Evolutionary conservation across 179 eudicot genomes (phyloP).

Genomic region (Sideroxylon spinosum): DNA sequence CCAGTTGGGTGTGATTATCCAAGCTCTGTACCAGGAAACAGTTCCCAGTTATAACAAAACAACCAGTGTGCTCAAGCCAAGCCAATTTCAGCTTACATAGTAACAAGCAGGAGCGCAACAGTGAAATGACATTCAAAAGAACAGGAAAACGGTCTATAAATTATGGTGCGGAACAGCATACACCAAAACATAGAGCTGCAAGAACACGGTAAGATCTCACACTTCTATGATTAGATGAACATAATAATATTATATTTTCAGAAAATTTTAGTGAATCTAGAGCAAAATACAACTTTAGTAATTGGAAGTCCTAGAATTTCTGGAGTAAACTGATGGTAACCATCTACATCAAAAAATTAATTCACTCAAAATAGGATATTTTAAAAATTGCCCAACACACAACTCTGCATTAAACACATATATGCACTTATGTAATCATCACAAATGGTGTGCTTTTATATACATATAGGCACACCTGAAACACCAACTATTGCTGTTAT

Average conservation of each 20-base stretch:
- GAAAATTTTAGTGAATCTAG: no score
- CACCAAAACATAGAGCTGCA: not conserved
- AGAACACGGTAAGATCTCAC: not conserved
- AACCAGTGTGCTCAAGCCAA: not conserved
- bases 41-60: conserved; percentile 1
- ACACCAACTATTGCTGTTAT: not conserved
- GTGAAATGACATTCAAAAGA: not conserved
- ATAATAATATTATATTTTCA: no score
- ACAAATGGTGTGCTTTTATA: no score
- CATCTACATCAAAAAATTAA: no score
- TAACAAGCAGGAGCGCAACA: not conserved
- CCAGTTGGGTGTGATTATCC: conserved; percentile 82
- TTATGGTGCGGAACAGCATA: not conserved
- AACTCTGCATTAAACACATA: no score
- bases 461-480: no score
- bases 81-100: not conserved
- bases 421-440: no score
- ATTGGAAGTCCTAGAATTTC: not conserved
- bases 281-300: not conserved
- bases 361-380: no score
- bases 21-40: conserved; percentile 46
- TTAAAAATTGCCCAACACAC: no score
- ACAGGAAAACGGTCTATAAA: not conserved
- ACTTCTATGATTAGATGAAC: no score
- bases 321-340: not conserved